Base-by-base conservation (phyloP, 768 basidiomycete species). In the Leccinum uliginosum region DNA sequence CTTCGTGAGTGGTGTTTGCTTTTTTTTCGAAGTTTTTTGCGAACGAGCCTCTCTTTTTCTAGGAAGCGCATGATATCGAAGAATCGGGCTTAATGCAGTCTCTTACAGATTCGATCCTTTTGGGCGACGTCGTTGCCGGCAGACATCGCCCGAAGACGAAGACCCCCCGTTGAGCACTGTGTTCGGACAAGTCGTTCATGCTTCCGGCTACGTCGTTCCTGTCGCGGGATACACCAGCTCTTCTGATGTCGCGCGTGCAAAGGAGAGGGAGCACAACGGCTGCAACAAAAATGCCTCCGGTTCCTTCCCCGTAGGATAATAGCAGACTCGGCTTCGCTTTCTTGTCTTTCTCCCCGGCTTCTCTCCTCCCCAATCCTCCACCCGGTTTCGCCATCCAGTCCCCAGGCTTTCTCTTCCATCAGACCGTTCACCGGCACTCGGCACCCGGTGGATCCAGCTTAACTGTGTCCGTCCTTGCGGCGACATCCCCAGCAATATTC, bases 181-280 rank as follows among this genome's bases (percentile, higher is more conserved):
- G 34, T 26, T n/a, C 7, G 69, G 69, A 5, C 60, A 51, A 26
- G 12, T 67, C 47, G 9, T 62, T 14, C 69, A 72, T 40, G 27
- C 71, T 9, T 71, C 69, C 6, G 69, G 69, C 8, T 70, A 65
- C 27, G 61, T 71, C 6, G 59, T 71, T 3, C 71, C 69, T n/a
- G 71, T 66, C 12, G 65, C 60, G 0, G 70, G 70, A 1, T 62
- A 70, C 40, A 29, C 35, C n/a, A 59, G 70, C 49, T 56, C 69
- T 3, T 67, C 67, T 2, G 62, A 59, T 10, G 59, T 58, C 26
- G 62, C 64, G 12, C 66, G 64, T 40, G 63, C 63, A 49, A 65
- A 74, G 44, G 69, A 67, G 32, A 45, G n/a, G 17, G 61, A 58
- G 35, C 66, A 71, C 11, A 54, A 68, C 17, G 65, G n/a, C n/a